These are phyloP conservation scores for Cryphonectria naterciae DNA, from an alignment of 2,329 filamentous ascomycete species.

Conservation along the genomic window DNA sequence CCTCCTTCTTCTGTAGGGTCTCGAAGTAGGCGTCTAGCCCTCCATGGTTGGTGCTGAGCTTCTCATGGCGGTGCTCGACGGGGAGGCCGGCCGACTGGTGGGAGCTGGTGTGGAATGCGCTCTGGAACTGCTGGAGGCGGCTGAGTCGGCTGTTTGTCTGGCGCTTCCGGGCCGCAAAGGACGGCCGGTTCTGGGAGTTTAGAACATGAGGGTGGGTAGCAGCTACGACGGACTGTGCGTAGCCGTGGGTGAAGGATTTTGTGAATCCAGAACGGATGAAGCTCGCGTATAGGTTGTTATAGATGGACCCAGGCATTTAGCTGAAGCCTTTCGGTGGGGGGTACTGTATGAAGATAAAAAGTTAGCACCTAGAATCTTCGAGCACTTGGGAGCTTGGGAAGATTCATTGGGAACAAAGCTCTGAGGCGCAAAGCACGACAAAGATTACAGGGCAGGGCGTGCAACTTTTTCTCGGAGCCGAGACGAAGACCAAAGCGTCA, in stretches of 20 bases:
- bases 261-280: conserved; percentile 97
- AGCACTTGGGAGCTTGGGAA: not conserved
- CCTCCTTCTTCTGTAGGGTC: conserved; percentile 77
- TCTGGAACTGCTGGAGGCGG: conserved; percentile 72
- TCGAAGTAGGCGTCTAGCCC: conserved; percentile 91
- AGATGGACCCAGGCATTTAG: conserved; percentile 84
- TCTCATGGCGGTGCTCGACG: conserved; percentile 61
- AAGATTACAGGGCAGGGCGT: not conserved
- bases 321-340: conserved; percentile 65
- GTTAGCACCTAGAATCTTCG: conserved; percentile 20
- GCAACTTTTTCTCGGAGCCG: not conserved
- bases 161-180: conserved; percentile 60
- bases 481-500: conserved; percentile 15
- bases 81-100: conserved; percentile 55
- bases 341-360: conserved; percentile 25
- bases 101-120: conserved; percentile 71
- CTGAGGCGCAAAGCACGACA: not conserved
- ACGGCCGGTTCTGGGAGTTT: conserved; percentile 72
- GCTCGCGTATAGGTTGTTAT: conserved; percentile 71
- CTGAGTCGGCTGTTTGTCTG: conserved; percentile 52
- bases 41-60: conserved; percentile 53
- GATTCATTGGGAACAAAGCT: not conserved
- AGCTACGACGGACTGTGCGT: conserved; percentile 96
- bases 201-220: conserved; percentile 80
- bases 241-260: conserved; percentile 96